Base-by-base conservation (phyloP, 345 rosid species). In the Leavenworthia alabamica region DNA sequence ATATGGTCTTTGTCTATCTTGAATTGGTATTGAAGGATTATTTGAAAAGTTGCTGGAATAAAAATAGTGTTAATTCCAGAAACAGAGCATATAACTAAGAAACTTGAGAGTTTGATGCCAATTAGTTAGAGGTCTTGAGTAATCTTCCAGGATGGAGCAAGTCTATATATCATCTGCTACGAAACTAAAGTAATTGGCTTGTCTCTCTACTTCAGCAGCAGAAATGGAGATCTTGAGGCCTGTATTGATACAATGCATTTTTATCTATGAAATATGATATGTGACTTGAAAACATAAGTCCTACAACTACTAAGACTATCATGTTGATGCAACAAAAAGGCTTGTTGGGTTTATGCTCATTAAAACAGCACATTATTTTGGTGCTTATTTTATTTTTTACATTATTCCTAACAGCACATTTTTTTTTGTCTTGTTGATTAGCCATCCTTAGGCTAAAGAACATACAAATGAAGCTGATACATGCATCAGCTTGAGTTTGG, bases 361-460 rank as follows among this genome's bases (percentile, higher is more conserved):
- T 8, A 22, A 68, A 60, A 60, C 31, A 60, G 67, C 41, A 43
- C 59, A 20, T 7, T 3, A 52, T 68, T 68, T 59, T 50, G 17
- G 52, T 68, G 66, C 72, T 59, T 59, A 31, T 14, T 33, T 41
- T 40, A 24, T 39, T 14, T 49, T 13, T 66, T 52, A 68, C 66
- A 68, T 59, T 40, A 19, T 27, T 67, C 51, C 50, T 39, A 32
- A 42, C 22, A 50, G 54, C n/a, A 60, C 54, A 68, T 42, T 65
- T 32, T 60, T 60, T 19, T 27, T 52, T 53, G 62, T 35, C 26
- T 42, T 44, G 55, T 53, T 69, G 73, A 44, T 35, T 60, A 69
- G 62, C 67, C 73, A 44, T 42, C 67, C 73, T 13, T 53, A 69
- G 73, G 67, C 67, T 44, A 44, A 68, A 53, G 62, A 69, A 43